Percentiles rank a stretch among this genome's conserved stretches.
These are phyloP conservation scores for Schizophyllum commune DNA, from an alignment of 1,284 basidiomycete species.

Conservation along the genomic window DNA sequence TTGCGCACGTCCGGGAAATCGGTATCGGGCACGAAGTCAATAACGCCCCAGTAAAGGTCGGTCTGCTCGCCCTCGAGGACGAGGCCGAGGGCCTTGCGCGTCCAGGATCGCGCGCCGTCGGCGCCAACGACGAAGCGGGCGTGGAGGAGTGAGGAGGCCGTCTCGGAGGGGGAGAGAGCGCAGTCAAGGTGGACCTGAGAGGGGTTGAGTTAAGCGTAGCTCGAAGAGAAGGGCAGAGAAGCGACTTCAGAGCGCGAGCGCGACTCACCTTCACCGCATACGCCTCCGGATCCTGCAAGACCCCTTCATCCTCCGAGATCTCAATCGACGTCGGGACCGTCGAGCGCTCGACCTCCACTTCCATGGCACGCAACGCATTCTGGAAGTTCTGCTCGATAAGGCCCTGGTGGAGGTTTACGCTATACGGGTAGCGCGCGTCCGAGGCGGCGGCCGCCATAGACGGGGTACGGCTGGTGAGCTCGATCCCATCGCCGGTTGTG, in stretches of 20 bases:
- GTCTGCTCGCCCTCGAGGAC: slow-evolving; percentile 19
- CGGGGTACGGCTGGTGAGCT: not conserved
- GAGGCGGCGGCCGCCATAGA: too few relatives aligned
- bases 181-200: too few relatives aligned
- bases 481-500: not conserved
- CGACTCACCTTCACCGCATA: not conserved
- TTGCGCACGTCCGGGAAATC: slow-evolving; percentile 18
- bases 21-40: slow-evolving; percentile 14
- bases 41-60: slow-evolving; percentile 18
- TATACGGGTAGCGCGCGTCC: not conserved
- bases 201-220: not conserved
- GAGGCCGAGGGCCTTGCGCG: slow-evolving; percentile 16
- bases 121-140: slow-evolving; percentile 17
- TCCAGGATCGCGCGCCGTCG: slow-evolving; percentile 21
- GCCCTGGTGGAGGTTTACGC: not conserved
- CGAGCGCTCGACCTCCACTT: not conserved
- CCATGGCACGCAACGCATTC: not conserved
- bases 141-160: slow-evolving; percentile 3
- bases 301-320: not conserved
- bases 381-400: not conserved
- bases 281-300: not conserved
- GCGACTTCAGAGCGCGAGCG: too few relatives aligned
- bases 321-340: not conserved
- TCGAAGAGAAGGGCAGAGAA: too few relatives aligned
- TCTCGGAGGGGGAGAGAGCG: too few relatives aligned